phyloP scores from a whole-genome alignment of 2,329 filamentous ascomycete species.

The Aspergillus sp. region DNA sequence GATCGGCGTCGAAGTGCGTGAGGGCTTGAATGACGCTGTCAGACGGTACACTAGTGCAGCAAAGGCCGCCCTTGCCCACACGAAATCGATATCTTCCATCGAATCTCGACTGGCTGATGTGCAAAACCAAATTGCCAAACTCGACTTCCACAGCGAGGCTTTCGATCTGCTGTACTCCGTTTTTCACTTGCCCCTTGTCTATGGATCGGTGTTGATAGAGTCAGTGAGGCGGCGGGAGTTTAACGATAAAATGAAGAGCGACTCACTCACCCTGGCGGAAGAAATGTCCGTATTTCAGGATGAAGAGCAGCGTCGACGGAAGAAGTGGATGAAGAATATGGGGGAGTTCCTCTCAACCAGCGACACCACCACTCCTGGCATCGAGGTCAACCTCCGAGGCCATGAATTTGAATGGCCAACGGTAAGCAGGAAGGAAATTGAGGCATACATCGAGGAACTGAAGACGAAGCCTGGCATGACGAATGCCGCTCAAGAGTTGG shows the following conservation, averaged over 20 bases:
- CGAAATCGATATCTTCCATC: conserved; percentile 81
- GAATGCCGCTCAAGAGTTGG: conserved; percentile 70
- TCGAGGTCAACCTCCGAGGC: conserved; percentile 84
- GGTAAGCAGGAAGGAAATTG: conserved; percentile 75
- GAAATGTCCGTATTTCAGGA: conserved; percentile 92
- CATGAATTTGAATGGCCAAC: conserved; percentile 81
- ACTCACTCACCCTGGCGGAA: conserved; percentile 85
- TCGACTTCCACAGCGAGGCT: conserved; percentile 77
- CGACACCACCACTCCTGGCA: conserved; percentile 71
- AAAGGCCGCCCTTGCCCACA: conserved; percentile 69
- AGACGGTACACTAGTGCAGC: conserved; percentile 71
- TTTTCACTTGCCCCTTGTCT: conserved; percentile 83
- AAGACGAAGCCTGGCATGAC: conserved; percentile 68
- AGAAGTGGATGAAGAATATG: conserved; percentile 87
- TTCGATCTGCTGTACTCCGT: conserved; percentile 82
- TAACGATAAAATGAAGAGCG: conserved; percentile 85
- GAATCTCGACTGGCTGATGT: conserved; percentile 75
- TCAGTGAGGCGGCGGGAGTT: conserved; percentile 86
- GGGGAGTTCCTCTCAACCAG: conserved; percentile 70
- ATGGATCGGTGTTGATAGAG: conserved; percentile 86
- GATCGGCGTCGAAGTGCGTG: conserved; percentile 59
- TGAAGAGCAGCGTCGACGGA: conserved; percentile 85
- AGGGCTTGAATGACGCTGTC: conserved; percentile 54
- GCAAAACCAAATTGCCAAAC: conserved; percentile 70
- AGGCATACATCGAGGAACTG: conserved; percentile 71